Evolutionary conservation across 176 grass and related monocot species (phyloP).

Genomic region (Sorghum bicolor): Sorghum_bicolor_NCBIv3 NC_012879.2:59551001-59551500

Average conservation of each 20-base stretch:
- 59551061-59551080: too few relatives aligned
- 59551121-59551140: neutral
- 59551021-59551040: too few relatives aligned
- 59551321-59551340: neutral
- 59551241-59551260: neutral
- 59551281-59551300: neutral
- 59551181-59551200: neutral
- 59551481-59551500: neutral
- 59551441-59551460: neutral
- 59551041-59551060: too few relatives aligned
- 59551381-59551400: neutral
- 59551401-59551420: neutral
- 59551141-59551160: neutral
- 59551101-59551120: neutral
- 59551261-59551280: neutral
- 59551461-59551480: neutral
- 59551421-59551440: neutral
- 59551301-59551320: neutral
- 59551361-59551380: neutral
- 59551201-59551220: neutral
- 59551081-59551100: neutral
- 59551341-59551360: neutral
- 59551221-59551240: neutral
- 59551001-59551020: too few relatives aligned
- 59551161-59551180: neutral